Evolutionary conservation across 768 basidiomycete genomes (phyloP), one percentile per base, ranked within the genome.

Genomic region (Leccinum disarticulatum): DNA sequence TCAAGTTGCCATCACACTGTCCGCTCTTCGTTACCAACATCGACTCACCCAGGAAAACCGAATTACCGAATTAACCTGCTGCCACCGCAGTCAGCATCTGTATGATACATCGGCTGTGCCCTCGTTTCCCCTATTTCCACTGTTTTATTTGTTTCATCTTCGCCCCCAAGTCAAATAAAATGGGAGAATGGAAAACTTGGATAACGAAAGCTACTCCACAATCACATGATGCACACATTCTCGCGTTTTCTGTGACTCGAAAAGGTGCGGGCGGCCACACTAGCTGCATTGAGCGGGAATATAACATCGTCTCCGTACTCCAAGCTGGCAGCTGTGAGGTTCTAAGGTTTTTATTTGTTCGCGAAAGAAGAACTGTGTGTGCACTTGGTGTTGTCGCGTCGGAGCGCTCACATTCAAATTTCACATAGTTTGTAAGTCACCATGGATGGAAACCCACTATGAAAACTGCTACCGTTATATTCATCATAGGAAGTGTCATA

Each of bases 231-330:
- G 75, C 74, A 10, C 76, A 76, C 60, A 55, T 71, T 11, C 65
- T 76, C 33, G 71, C 75, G 6, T 68, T 70, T 28, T 70, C 74
- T 22, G 74, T 74, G 67, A 19, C 61, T 77, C n/a, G 60, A 73
- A 17, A 58, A 68, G 33, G 60, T 67, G 48, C 66, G 71, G 25
- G 50, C 61, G n/a, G 52, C 61, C 30, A 65, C 69, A 10, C 52
- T 54, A 4, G 74, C 74, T 3, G 59, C 63, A 25, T 58, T 78
- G 49, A 70, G 58, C 22, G 77, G 76, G 3, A 22, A 22, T 22
- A 22, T 22, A 75, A 76, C 54, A 73, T 78, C 50, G 77, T 78
- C 2, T 70, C 77, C 25, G 61, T 78, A 2, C 59, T 78, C 15
- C 76, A 75, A 36, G 74, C 67, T 2, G 74, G 76, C 4, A 72